phyloP scores from a whole-genome alignment of 345 rosid species.

The Aquilaria sinensis region DNA sequence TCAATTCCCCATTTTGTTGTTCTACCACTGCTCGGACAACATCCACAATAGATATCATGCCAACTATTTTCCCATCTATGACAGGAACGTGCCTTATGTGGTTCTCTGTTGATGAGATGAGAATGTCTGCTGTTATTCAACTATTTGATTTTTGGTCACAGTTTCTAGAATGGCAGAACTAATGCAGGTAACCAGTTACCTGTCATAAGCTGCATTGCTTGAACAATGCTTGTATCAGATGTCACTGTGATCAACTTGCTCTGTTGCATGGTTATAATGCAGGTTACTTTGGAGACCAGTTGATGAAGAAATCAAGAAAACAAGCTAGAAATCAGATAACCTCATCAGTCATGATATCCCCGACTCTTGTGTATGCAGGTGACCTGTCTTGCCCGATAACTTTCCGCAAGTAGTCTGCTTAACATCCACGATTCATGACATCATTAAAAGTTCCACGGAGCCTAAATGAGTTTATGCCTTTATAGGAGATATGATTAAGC shows the following conservation, averaged over 20 bases:
- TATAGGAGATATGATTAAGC: too few relatives aligned
- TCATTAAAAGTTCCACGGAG: neutral
- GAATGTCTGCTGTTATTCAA: neutral
- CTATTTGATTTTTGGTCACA: neutral
- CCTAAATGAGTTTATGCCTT: neutral
- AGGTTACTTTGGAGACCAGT: neutral
- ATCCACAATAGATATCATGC: conserved; percentile 81
- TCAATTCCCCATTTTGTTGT: conserved; percentile 73
- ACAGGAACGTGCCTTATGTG: conserved; percentile 78
- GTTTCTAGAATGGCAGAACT: neutral
- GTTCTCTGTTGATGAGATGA: conserved; percentile 35
- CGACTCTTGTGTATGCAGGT: conserved; percentile 59
- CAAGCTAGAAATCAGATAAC: conserved; percentile 19
- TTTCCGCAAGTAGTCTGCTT: conserved; percentile 70
- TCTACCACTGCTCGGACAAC: conserved; percentile 76
- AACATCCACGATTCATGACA: conserved; percentile 20
- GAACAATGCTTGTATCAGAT: conserved; percentile 56
- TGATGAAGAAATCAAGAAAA: neutral
- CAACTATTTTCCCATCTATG: conserved; percentile 71
- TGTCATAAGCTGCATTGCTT: conserved; percentile 93
- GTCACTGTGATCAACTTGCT: conserved; percentile 57
- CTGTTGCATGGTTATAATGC: conserved; percentile 23
- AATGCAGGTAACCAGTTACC: conserved; percentile 28
- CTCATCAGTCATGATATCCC: conserved; percentile 82
- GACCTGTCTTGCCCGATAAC: conserved; percentile 64